Evolutionary conservation across 2,329 filamentous ascomycete genomes (phyloP), one percentile per base, ranked within the genome.

Genomic region (Chaetothyriales sp.): DNA sequence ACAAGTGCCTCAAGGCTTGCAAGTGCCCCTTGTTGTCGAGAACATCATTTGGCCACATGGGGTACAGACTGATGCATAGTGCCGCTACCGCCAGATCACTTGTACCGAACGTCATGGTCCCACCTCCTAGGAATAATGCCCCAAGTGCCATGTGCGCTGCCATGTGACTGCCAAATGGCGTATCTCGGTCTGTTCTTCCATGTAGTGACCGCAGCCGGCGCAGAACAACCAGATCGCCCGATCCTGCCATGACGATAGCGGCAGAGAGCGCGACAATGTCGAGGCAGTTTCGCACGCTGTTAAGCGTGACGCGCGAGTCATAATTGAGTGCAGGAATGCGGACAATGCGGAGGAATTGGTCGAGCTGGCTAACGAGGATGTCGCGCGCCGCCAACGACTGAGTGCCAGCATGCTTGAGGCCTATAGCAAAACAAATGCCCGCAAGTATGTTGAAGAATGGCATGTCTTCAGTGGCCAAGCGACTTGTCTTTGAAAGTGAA

Each of bases 1-100:
- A 98, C 63, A 98, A 86, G 68, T 98, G 90, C 4, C 94, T 82
- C 71, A 98, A 92, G 2, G 94, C 92, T 70, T 98, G 92, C 5
- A 98, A 76, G 62, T 98, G 92, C 9, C 88, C 89, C 58, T 86
- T 85, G 64, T 97, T 97, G 69, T 98, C 92, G 62, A 94, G 85
- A 1, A 97, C 86, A 28, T 81, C 84, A 8, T 80, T 84, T 0
- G 92, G 92, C 65, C 94, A 95, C 18, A 95, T 77, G 0, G 92
- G 92, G 63, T 98, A 98, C 66, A 98, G 94, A 1, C 92, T 85
- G 44, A 92, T 83, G 6, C 98, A 78, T 5, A 98, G 74, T 10
- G 87, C 81, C 1, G 88, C 90, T 47, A 94, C 82, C 8, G 90
- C 89, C 50, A 94, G 73, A 64, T 95, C 84, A 40, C 85, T 90